A percentile compares a stretch with the other conserved stretches of the same genome.
Evolutionary conservation across 768 basidiomycete genomes (phyloP).

Genomic region (Lactarius deliciosus): DNA sequence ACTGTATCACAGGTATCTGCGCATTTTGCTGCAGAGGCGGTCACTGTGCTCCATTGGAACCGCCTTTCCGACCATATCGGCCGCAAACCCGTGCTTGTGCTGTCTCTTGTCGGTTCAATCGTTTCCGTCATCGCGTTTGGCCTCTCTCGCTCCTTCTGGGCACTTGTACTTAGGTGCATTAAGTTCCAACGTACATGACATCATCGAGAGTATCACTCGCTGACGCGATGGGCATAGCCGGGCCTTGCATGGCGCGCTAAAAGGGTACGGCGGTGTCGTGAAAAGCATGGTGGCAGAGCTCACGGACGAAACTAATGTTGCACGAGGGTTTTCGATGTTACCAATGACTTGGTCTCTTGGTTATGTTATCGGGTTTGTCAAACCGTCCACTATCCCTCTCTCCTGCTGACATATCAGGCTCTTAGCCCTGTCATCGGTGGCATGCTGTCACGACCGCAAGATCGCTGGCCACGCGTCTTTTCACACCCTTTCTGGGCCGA

Average conservation of each 20-base stretch:
- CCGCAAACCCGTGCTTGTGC: neutral
- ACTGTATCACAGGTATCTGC: neutral
- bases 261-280: neutral
- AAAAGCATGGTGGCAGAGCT: neutral
- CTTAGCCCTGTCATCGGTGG: slow-evolving; percentile 29
- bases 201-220: neutral
- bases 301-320: neutral
- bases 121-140: neutral
- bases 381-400: neutral
- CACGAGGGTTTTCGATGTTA: neutral
- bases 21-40: neutral
- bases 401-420: neutral
- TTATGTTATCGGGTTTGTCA: slow-evolving; percentile 18
- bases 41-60: neutral
- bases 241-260: neutral
- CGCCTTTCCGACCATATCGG: neutral
- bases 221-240: neutral
- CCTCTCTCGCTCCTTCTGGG: neutral
- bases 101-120: neutral
- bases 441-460: slow-evolving; percentile 30
- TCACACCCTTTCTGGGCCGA: slow-evolving; percentile 27
- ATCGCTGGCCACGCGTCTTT: slow-evolving; percentile 27
- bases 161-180: neutral
- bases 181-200: neutral
- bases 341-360: neutral